Base-by-base conservation (phyloP, 2,329 filamentous ascomycete genomes). In the Aspergillus pseudoterreus region DNA sequence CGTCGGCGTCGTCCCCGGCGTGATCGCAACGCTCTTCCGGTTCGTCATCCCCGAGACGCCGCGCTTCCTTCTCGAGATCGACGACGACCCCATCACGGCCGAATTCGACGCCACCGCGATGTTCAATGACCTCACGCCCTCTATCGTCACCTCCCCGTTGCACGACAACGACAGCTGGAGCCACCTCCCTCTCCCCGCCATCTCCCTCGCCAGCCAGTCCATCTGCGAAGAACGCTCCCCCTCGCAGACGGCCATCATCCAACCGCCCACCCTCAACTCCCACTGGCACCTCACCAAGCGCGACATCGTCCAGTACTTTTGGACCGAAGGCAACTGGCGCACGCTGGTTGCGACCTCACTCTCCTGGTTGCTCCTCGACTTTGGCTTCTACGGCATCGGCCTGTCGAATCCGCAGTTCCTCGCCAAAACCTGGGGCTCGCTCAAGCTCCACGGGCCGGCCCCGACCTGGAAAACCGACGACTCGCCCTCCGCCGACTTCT, bases 21-120 rank as follows among this genome's bases (percentile, higher is more conserved):
- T 83, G 11, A 71, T 87, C 8, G 84, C 84, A 57, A 82, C 85
- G 53, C 74, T 84, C 36, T 86, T 86, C 60, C 81, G 84, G 15
- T 83, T 87, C 64, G 82, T 83, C 56, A 79, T 87, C 39, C 84
- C 83, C 35, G 84, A 87, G 63, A 84, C 81, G 50, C 83, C 83
- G 4, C 74, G 85, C 30, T 87, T 84, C 66, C 80, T 81, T 9
- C 77, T 86, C 24, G 84, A 87, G 58, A 82, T 87, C 56, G 82
- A 82, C 56, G 79, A 81, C 60, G 82, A 85, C 58, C 79, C 82
- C 0, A 75, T 77, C 5, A 76, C 80, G 41, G 82, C 82, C 10
- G 75, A 84, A 33, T 74, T 79, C 54, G 81, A 85, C 43, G 84
- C 82, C 0, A 81, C 83, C 43, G 73, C 78, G 14, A 75, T 84